Evolutionary conservation across 371 early-diverging fungal species (phyloP).

Genomic region (Haplosporangium sp.): DNA sequence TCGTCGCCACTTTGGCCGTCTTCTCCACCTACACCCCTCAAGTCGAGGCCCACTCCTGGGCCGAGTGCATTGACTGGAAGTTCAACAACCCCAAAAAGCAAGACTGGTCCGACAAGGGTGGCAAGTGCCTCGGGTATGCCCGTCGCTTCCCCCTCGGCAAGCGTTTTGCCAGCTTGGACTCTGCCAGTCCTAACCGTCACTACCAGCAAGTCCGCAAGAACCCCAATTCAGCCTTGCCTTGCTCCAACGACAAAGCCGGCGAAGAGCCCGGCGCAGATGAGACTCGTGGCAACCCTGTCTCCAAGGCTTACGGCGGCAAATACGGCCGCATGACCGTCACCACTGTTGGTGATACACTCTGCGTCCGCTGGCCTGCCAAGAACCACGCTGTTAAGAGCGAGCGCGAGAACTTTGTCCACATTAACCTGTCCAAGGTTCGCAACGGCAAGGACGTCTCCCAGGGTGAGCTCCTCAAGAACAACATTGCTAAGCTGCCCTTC

Average conservation of each 20-base stretch:
- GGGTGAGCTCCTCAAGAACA: slow-evolving; percentile 25
- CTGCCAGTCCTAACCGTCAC: slow-evolving; percentile 30
- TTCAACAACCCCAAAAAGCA: slow-evolving; percentile 24
- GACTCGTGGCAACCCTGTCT: slow-evolving; percentile 23
- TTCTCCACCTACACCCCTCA: slow-evolving; percentile 27
- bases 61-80: slow-evolving; percentile 48
- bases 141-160: slow-evolving; percentile 41
- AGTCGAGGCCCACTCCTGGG: slow-evolving; percentile 53
- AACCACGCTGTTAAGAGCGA: slow-evolving; percentile 35
- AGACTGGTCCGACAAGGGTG: slow-evolving; percentile 23
- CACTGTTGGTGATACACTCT: slow-evolving; percentile 39
- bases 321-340: slow-evolving; percentile 42
- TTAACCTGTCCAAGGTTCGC: slow-evolving; percentile 33
- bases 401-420: slow-evolving; percentile 22
- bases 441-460: slow-evolving; percentile 25
- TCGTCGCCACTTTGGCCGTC: slow-evolving; percentile 45
- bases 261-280: slow-evolving; percentile 32
- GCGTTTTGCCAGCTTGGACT: slow-evolving; percentile 29
- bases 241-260: slow-evolving; percentile 23
- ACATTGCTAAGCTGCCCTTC: slow-evolving; percentile 22
- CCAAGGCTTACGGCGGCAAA: slow-evolving; percentile 39
- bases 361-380: slow-evolving; percentile 54
- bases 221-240: slow-evolving; percentile 25
- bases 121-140: slow-evolving; percentile 40
- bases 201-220: slow-evolving; percentile 29